Evolutionary conservation across 176 grass and related monocot species (phyloP), one percentile per base, ranked within the genome.

Genomic region (Puccinellia tenuiflora): DNA sequence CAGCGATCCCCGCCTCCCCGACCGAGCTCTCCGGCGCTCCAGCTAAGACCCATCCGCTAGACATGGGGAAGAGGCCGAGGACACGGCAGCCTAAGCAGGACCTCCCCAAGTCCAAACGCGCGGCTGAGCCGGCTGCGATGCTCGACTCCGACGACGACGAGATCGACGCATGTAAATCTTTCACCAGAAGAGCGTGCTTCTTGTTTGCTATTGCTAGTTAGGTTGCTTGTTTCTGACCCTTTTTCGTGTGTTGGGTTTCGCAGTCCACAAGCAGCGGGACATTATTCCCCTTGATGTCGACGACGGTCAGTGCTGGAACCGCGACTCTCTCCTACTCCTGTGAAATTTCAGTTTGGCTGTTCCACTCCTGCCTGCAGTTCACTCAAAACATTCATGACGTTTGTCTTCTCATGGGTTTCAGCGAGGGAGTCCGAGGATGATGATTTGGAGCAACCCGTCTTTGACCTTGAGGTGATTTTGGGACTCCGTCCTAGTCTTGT

Each of bases 211-310:
- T 46, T 59, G 25, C 25, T 6, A 61, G 25, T 14, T 13, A 22
- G 8, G 22, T 62, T 64, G 24, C 7, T 20, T 68, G 38, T 2
- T 22, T 42, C 72, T 60, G n/a, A 64, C 64, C 8, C 9, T 2
- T 24, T 20, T 47, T 87, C 34, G 15, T 57, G 24, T 37, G 54
- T 57, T 81, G n/a, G 11, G 62, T 77, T 66, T 70, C 42, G 69
- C 90, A 92, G 95, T 98, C 78, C 89, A 95, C 89, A 96, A 90
- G 83, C 91, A 95, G 83, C 85, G 87, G 55, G 93, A 95, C 60
- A 33, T 98, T 45, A 82, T 98, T 52, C 91, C 93, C 56, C 89
- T 98, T 5, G 73, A 99, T 46, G 17, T 71, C 6, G 39, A 89
- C 42, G 73, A 88, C 30, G 90, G 90, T 94, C 39, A 76, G 77